These are phyloP conservation scores for Dothistroma septosporum DNA, from an alignment of 2,329 filamentous ascomycete species.

Conservation along the genomic window DNA sequence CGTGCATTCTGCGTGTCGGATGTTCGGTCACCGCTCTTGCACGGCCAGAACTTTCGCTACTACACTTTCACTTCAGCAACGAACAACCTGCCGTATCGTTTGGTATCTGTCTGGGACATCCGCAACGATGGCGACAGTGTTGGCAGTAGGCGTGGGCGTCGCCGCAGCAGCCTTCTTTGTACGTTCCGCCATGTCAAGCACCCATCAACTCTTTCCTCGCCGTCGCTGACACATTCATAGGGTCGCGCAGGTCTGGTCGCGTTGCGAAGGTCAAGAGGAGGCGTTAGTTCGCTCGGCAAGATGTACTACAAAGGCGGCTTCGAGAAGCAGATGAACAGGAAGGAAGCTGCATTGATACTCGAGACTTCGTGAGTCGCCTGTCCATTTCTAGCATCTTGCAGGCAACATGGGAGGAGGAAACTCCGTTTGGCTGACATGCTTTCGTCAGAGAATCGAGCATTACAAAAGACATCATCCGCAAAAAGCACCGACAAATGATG, in stretches of 20 bases:
- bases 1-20: too few species aligned
- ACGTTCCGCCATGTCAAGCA: constrained; percentile 25
- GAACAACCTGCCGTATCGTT: neutral
- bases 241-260: constrained; percentile 90
- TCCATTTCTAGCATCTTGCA: neutral
- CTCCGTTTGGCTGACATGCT: neutral
- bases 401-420: neutral
- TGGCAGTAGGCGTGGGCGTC: constrained; percentile 58
- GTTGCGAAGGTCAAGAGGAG: constrained; percentile 74
- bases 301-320: constrained; percentile 99
- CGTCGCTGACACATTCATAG: constrained; percentile 45
- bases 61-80: too few species aligned
- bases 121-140: constrained; percentile 54
- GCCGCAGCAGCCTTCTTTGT: constrained; percentile 65
- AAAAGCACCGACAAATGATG: constrained; percentile 94
- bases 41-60: neutral
- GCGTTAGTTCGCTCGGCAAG: constrained; percentile 72
- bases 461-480: constrained; percentile 90
- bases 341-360: constrained; percentile 85
- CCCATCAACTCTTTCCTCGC: neutral
- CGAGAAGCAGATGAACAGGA: constrained; percentile 86
- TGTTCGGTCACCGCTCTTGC: neutral
- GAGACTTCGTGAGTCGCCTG: constrained; percentile 68
- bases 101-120: neutral
- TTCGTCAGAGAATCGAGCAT: constrained; percentile 71